Evolutionary conservation across 2,329 filamentous ascomycete species (phyloP), one percentile per base, ranked within the genome.

Genomic region (Fonsecaea erecta): DNA sequence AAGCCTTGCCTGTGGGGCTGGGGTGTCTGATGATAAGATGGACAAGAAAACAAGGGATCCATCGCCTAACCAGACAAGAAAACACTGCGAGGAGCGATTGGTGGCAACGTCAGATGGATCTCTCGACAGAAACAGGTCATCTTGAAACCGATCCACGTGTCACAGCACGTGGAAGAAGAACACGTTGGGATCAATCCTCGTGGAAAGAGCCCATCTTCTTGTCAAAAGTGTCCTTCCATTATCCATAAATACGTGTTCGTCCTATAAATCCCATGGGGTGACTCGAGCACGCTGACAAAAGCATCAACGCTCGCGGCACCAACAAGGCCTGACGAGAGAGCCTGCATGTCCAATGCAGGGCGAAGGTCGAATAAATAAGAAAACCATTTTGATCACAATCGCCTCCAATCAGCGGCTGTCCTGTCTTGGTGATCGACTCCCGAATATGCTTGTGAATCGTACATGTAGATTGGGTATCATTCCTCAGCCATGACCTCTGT

Each of bases 11-110:
- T 48, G 43, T 48, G 18, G 43, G 18, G 18, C 37, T 40, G 21
- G 43, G 43, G 9, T 24, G n/a, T 48, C 43, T 24, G 21, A 48
- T 24, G 43, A 48, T 48, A 48, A 48, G 43, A 40, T 40, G 37
- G 43, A 48, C 43, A 48, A 48, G 43, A 48, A 21, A 48, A n/a
- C n/a, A 24, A 48, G 43, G 21, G 37, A 48, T 24, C 43, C 43
- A 48, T 24, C 11, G n/a, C 43, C 43, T 48, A 24, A 24, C 18
- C 1, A 24, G 18, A 48, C 43, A 24, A 48, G 43, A 48, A 48
- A 24, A 48, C 5, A 12, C 18, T 11, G 8, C 3, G 43, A 1
- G 43, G 12, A 18, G 43, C 18, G 43, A 18, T 11, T 24, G 21
- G 43, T 18, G 11, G 18, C 43, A 16, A 48, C n/a, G 43, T 48